Percentiles rank a stretch among this genome's conserved stretches.
These are phyloP conservation scores for Pseudonitzschia pungens DNA, from an alignment of 108 stramenopile species.

Conservation along the genomic window DNA sequence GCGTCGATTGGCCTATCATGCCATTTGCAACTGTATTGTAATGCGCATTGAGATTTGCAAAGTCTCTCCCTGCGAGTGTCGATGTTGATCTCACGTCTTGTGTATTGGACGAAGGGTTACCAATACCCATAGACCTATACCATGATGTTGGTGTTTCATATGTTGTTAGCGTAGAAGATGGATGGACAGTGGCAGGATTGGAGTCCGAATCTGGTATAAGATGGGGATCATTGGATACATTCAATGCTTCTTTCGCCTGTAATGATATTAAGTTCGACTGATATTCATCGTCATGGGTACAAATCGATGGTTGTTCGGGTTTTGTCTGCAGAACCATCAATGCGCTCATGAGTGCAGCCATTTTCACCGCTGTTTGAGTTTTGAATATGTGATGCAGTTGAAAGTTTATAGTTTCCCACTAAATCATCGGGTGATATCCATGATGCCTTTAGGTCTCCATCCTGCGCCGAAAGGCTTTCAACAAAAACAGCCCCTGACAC, in stretches of 20 bases:
- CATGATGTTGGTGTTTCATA: neutral
- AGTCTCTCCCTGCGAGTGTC: neutral
- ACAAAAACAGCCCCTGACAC: slow-evolving; percentile 1
- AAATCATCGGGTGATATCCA: slow-evolving; percentile 18
- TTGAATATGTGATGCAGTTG: neutral
- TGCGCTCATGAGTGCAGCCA: neutral
- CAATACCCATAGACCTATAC: neutral
- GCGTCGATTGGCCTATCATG: neutral
- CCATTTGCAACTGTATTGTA: neutral
- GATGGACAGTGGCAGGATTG: neutral
- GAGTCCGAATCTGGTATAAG: neutral
- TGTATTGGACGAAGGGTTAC: neutral
- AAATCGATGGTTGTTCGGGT: neutral
- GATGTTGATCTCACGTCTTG: neutral
- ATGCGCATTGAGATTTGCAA: neutral
- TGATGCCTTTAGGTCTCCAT: neutral
- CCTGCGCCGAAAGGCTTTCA: neutral
- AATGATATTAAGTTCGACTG: neutral
- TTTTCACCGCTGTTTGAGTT: neutral
- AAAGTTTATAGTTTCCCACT: slow-evolving; percentile 3
- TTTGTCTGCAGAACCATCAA: neutral
- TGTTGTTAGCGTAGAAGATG: neutral
- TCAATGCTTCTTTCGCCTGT: neutral
- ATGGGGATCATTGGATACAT: neutral
- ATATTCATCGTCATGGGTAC: neutral